Conservation (phyloP, 2,329 filamentous ascomycete species). For the Penicillium palitans region DNA sequence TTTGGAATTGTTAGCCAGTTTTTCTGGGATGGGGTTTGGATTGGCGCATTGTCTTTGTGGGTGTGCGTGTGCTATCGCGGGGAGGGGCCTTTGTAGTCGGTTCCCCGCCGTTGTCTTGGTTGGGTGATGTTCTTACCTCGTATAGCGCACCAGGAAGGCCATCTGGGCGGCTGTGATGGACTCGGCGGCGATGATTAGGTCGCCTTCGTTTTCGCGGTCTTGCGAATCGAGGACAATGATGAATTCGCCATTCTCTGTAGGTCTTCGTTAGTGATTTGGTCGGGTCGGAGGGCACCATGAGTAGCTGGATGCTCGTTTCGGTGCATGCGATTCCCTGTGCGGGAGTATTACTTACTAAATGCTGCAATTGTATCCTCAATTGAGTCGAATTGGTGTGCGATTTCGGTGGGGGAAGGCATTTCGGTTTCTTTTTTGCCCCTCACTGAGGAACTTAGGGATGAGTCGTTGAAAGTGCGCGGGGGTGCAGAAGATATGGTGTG, state of each 20-base stretch:
- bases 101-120: neutral
- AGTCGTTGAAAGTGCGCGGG: slow-evolving; percentile 1
- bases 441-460: slow-evolving; percentile 21
- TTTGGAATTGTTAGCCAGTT: neutral
- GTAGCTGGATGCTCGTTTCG: neutral
- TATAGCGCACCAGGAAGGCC: slow-evolving; percentile 92
- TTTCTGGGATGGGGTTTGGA: neutral
- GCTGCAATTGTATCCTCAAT: slow-evolving; percentile 45
- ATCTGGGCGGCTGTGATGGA: slow-evolving; percentile 84
- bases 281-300: neutral
- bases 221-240: slow-evolving; percentile 93
- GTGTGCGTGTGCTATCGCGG: neutral
- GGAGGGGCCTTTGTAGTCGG: neutral
- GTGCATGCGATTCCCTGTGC: neutral
- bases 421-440: slow-evolving; percentile 26
- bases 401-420: slow-evolving; percentile 40
- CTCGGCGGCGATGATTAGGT: slow-evolving; percentile 90
- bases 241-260: slow-evolving; percentile 76
- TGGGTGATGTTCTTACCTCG: slow-evolving; percentile 49
- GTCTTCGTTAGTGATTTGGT: slow-evolving; percentile 19
- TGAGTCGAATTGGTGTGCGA: slow-evolving; percentile 40
- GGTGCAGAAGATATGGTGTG: neutral
- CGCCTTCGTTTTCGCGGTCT: slow-evolving; percentile 94
- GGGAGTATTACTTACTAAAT: slow-evolving; percentile 38
- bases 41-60: neutral